phyloP scores from a whole-genome alignment of 2,329 filamentous ascomycete genomes.

The Calcarisporium arbuscula region DNA sequence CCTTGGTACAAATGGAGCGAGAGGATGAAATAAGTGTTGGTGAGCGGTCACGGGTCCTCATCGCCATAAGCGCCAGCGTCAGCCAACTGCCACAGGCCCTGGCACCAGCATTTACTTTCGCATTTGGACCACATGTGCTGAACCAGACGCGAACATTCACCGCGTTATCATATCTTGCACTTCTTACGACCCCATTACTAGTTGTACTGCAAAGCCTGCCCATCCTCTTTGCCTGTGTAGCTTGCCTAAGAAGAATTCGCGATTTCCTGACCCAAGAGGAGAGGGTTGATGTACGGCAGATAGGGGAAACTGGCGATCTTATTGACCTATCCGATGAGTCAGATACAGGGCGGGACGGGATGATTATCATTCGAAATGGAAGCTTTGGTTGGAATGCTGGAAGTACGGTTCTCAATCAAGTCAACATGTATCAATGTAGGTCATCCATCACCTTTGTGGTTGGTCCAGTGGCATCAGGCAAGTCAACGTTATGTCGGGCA shows the following conservation, averaged over 20 bases:
- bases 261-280: constrained; percentile 26
- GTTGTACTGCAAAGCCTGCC: constrained; percentile 27
- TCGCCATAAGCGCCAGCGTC: not conserved
- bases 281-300: constrained; percentile 15
- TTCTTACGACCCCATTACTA: constrained; percentile 25
- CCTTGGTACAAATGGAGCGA: not conserved
- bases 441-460: constrained; percentile 24
- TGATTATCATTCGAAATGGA: constrained; percentile 10
- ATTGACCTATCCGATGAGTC: constrained; percentile 7
- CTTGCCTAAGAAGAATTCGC: constrained; percentile 29
- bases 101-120: constrained; percentile 5
- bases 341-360: not conserved
- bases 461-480: constrained; percentile 29
- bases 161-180: constrained; percentile 25
- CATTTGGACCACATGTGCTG: constrained; percentile 17
- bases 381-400: constrained; percentile 20
- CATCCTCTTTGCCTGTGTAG: constrained; percentile 20
- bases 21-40: not conserved
- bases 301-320: constrained; percentile 1
- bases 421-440: constrained; percentile 13
- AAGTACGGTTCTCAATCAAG: constrained; percentile 13
- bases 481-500: constrained; percentile 30
- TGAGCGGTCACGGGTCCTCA: not conserved
- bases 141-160: constrained; percentile 24
- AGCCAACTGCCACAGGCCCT: not conserved